These are phyloP conservation scores for Pyrrhoderma lamaoense DNA, from an alignment of 1,284 basidiomycete species.

Conservation along the genomic window DNA sequence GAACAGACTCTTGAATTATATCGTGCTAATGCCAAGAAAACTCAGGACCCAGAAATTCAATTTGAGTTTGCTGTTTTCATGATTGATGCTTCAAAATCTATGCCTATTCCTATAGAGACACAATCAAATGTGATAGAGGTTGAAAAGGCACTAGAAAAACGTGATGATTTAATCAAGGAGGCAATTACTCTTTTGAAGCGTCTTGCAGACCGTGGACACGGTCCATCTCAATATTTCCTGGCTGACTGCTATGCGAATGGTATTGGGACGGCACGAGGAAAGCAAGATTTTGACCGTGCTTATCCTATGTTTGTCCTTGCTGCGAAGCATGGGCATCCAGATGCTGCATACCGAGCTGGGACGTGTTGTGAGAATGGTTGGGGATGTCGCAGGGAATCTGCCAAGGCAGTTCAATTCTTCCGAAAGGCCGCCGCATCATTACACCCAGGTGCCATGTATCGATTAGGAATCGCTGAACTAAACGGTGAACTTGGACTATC, in stretches of 20 bases:
- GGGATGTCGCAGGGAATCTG: slow-evolving; percentile 90
- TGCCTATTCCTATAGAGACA: slow-evolving; percentile 64
- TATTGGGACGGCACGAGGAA: slow-evolving; percentile 81
- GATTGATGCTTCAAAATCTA: slow-evolving; percentile 90
- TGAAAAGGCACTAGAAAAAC: slow-evolving; percentile 74
- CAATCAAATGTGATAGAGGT: slow-evolving; percentile 70
- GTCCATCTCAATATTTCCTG: slow-evolving; percentile 93
- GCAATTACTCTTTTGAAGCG: slow-evolving; percentile 82
- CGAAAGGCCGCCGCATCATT: slow-evolving; percentile 86
- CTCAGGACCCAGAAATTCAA: slow-evolving; percentile 94
- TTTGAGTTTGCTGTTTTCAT: slow-evolving; percentile 99
- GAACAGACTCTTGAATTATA: slow-evolving; percentile 96
- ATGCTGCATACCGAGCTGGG: slow-evolving; percentile 92
- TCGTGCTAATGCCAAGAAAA: slow-evolving; percentile 96
- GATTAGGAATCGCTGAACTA: slow-evolving; percentile 91
- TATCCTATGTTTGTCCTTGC: slow-evolving; percentile 95
- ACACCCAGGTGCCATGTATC: slow-evolving; percentile 95
- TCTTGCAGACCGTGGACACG: slow-evolving; percentile 89
- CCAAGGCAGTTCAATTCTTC: slow-evolving; percentile 91
- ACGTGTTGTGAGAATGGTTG: slow-evolving; percentile 99
- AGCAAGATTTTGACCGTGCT: slow-evolving; percentile 95
- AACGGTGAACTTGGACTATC: slow-evolving; percentile 90
- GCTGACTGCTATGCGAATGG: slow-evolving; percentile 98
- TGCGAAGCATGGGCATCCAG: slow-evolving; percentile 97
- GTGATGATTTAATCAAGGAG: slow-evolving; percentile 82